These are phyloP conservation scores for Mrakia blollopis DNA, from an alignment of 768 basidiomycete species.

Conservation along the genomic window DNA sequence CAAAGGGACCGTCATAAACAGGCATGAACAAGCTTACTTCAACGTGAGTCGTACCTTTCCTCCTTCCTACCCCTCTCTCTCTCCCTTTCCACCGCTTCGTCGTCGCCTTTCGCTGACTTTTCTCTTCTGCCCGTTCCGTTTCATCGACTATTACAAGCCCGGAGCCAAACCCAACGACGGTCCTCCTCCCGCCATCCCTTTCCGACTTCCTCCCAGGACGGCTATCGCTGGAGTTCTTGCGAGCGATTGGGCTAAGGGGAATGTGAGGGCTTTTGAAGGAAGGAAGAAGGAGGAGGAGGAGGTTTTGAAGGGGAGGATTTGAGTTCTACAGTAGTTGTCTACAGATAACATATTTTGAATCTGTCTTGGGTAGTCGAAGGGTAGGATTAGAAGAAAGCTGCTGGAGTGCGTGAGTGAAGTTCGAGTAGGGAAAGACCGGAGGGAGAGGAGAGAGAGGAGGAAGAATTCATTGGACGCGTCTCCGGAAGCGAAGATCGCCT, in stretches of 20 bases:
- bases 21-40: conserved; percentile 33
- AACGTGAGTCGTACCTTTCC: conserved; percentile 8
- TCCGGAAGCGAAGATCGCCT: too few relatives aligned
- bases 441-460: too few relatives aligned
- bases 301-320: background rate
- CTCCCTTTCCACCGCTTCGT: background rate
- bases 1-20: conserved; percentile 36
- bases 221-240: conserved; percentile 40
- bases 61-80: background rate
- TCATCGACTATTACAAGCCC: background rate
- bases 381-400: too few relatives aligned
- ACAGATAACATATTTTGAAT: too few relatives aligned
- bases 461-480: too few relatives aligned
- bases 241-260: conserved; percentile 34
- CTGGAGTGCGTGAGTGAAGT: too few relatives aligned
- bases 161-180: conserved; percentile 11
- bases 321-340: too few relatives aligned
- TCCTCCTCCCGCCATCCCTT: background rate
- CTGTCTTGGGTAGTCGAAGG: too few relatives aligned
- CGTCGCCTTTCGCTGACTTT: background rate
- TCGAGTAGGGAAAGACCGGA: too few relatives aligned
- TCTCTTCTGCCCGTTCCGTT: too few relatives aligned
- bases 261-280: background rate
- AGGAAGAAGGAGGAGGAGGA: background rate
- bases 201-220: conserved; percentile 38